Base-by-base conservation (phyloP, 768 basidiomycete genomes). In the Roridomyces roridus region DNA sequence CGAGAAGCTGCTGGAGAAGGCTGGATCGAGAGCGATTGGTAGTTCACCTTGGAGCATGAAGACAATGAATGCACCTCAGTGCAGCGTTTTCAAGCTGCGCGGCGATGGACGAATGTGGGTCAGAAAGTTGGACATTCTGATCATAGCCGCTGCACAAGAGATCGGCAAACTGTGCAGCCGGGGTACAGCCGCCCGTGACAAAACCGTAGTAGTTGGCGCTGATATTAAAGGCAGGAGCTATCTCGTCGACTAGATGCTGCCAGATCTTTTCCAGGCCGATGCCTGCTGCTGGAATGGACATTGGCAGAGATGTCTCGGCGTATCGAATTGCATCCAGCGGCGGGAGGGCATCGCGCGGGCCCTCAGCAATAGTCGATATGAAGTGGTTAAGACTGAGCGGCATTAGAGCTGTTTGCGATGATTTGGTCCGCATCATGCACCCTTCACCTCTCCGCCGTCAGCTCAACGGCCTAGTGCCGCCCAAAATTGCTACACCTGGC, bases 401-500 rank as follows among this genome's bases (percentile, higher is more conserved):
- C 56, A 52, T 51, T 37, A 40, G 11, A 18, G n/a, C 15, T 34
- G 31, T 11, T 34, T 34, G 31, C n/a, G n/a, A n/a, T n/a, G n/a
- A n/a, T n/a, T n/a, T n/a, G n/a, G n/a, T n/a, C n/a, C n/a, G n/a
- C n/a, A n/a, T n/a, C 68, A 95, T 95, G 94, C 85, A 89, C 77
- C 82, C 91, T 63, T 85, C 94, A 49, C 86, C 92, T 76, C 80
- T 88, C 74, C 89, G 92, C 72, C 90, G 92, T 69, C 86, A 91
- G 71, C 87, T 98, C 64, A 85, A 84, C 58, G 85, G 87, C 51
- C 83, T 97, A 55, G 86, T 97, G 65, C 96, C 96, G 36, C 96
- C 96, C 46, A 98, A 98, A 80, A 89, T 98, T 68, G 95, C 96
- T 53, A 92, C 94, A 9, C 94, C 95, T 1, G 83, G 85, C 47